Conservation (phyloP, 2,329 filamentous ascomycete species). For the Akanthomyces dipterigenus region DNA sequence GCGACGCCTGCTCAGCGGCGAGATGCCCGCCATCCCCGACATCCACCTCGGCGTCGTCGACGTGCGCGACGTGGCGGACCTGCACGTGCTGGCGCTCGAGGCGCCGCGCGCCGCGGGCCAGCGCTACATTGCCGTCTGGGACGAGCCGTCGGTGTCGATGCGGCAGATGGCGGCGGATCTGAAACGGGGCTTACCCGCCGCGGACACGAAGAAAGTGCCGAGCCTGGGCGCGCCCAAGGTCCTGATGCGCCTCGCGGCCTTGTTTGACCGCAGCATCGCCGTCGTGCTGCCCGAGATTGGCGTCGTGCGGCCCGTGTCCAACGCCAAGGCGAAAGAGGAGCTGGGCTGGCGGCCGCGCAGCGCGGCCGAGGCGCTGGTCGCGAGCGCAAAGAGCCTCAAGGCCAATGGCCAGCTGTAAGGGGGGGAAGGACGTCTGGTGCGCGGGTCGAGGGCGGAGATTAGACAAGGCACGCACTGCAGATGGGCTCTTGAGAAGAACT, state of each 20-base stretch:
- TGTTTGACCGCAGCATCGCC: conserved; percentile 1
- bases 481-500: too few species aligned
- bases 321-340: conserved; percentile 1
- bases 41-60: conserved; percentile 19
- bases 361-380: conserved; percentile 3
- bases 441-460: too few species aligned
- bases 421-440: neutral
- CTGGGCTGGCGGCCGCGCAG: conserved; percentile 7
- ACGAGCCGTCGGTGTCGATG: neutral
- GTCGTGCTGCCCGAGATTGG: conserved; percentile 5
- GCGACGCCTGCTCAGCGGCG: conserved; percentile 20
- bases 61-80: conserved; percentile 19
- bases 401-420: neutral
- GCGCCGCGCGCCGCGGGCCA: conserved; percentile 4
- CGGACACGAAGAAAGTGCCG: neutral
- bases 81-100: conserved; percentile 10
- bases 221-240: neutral
- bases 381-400: conserved; percentile 9
- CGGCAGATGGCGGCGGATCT: neutral
- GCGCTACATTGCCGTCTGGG: conserved; percentile 10
- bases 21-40: conserved; percentile 20
- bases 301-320: neutral
- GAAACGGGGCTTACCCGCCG: neutral
- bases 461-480: too few species aligned
- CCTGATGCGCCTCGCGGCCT: neutral